Conservation (phyloP, 805 yeast genomes). For the Spathaspora boniae region DNA sequence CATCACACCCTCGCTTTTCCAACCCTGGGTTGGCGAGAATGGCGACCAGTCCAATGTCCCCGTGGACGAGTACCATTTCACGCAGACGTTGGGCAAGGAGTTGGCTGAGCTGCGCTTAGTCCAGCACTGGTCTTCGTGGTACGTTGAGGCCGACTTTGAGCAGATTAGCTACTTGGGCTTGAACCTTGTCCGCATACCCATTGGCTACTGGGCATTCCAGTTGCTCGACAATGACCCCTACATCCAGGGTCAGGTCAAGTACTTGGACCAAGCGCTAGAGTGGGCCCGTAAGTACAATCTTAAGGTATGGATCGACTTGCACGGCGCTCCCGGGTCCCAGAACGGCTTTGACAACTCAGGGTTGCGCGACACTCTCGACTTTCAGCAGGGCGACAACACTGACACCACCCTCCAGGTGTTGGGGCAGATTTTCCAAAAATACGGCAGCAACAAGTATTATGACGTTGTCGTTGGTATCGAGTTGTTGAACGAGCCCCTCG, state of each 20-base stretch:
- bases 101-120: slow-evolving; percentile 50
- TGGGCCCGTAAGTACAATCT: slow-evolving; percentile 67
- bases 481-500: slow-evolving; percentile 86
- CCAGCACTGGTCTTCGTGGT: slow-evolving; percentile 77
- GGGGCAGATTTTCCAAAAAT: slow-evolving; percentile 52
- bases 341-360: slow-evolving; percentile 97
- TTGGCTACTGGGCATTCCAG: slow-evolving; percentile 92
- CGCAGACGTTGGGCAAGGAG: slow-evolving; percentile 57
- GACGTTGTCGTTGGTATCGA: slow-evolving; percentile 84
- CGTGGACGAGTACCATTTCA: slow-evolving; percentile 77
- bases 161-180: slow-evolving; percentile 61
- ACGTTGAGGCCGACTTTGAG: slow-evolving; percentile 67
- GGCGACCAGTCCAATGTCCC: slow-evolving; percentile 46
- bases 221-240: slow-evolving; percentile 70
- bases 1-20: slow-evolving; percentile 76
- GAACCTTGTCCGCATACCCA: slow-evolving; percentile 84
- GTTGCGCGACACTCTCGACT: slow-evolving; percentile 56
- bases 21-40: slow-evolving; percentile 40
- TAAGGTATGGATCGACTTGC: slow-evolving; percentile 87
- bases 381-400: slow-evolving; percentile 55
- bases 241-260: slow-evolving; percentile 73
- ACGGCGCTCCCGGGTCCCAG: slow-evolving; percentile 96
- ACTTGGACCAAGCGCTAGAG: slow-evolving; percentile 69
- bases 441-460: slow-evolving; percentile 55
- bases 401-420: slow-evolving; percentile 56